Evolutionary conservation across 495 filamentous ascomycete genomes (phyloP).

Genomic region (Barbatosphaeria neglecta): DNA sequence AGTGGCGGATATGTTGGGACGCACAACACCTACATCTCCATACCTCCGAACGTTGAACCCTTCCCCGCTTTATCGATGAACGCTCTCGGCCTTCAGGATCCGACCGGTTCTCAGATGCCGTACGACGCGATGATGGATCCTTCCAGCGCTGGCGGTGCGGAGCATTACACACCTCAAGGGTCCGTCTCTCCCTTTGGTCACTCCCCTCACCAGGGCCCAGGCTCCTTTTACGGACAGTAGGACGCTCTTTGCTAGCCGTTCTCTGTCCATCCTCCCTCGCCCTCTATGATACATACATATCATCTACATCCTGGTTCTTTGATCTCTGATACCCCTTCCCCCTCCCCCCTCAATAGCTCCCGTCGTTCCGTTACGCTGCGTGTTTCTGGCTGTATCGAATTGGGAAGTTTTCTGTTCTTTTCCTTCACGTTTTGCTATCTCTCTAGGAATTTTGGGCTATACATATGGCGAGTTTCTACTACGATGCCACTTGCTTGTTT

Average conservation of each 20-base stretch:
- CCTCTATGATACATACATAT: too few relatives aligned
- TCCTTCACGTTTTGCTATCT: background rate
- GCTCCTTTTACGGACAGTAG: slow-evolving; percentile 22
- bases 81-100: slow-evolving; percentile 26
- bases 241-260: too few relatives aligned
- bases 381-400: too few relatives aligned
- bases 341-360: too few relatives aligned
- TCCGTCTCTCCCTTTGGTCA: slow-evolving; percentile 29
- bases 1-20: slow-evolving; percentile 5
- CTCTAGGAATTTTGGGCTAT: background rate
- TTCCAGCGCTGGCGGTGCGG: slow-evolving; percentile 11
- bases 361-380: too few relatives aligned
- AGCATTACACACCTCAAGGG: slow-evolving; percentile 27
- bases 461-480: too few relatives aligned
- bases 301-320: too few relatives aligned
- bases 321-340: too few relatives aligned
- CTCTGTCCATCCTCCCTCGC: too few relatives aligned
- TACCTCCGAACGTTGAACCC: slow-evolving; percentile 16
- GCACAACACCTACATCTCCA: slow-evolving; percentile 8
- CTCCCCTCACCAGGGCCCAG: slow-evolving; percentile 27
- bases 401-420: background rate
- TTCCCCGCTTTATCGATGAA: slow-evolving; percentile 23
- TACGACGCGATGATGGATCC: slow-evolving; percentile 19
- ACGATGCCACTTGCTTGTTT: too few relatives aligned
- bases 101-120: slow-evolving; percentile 4